Evolutionary conservation across 208 protist species (phyloP).

Genomic region (Acanthamoeba triangularis): DNA sequence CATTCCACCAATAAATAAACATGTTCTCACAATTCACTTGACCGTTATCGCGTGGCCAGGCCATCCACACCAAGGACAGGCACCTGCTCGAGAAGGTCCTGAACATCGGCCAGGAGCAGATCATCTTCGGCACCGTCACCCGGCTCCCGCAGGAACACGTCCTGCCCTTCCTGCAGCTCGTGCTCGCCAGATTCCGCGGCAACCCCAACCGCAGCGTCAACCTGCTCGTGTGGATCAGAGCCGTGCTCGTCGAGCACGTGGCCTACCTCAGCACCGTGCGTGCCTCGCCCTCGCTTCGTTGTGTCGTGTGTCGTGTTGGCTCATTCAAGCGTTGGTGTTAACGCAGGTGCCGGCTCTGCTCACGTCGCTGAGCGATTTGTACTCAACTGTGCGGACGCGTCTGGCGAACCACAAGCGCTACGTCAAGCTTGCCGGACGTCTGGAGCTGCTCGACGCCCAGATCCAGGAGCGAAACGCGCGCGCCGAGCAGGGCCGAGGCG

Average conservation of each 20-base stretch:
- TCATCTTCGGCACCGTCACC: conserved; percentile 41
- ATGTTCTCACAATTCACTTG: background rate
- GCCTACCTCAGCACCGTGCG: conserved; percentile 54
- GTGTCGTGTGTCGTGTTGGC: background rate
- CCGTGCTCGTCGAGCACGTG: conserved; percentile 44
- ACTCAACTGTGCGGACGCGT: conserved; percentile 4
- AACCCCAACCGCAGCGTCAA: conserved; percentile 50
- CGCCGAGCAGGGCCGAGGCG: too few species aligned
- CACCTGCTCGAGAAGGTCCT: conserved; percentile 34
- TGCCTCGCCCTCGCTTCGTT: background rate
- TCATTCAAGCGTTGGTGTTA: background rate
- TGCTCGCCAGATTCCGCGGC: conserved; percentile 14
- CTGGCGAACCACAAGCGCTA: conserved; percentile 47
- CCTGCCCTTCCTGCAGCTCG: conserved; percentile 15
- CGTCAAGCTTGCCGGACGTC: conserved; percentile 23
- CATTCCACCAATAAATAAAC: background rate
- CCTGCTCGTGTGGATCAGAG: conserved; percentile 41
- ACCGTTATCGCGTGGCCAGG: background rate
- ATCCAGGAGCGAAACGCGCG: conserved; percentile 46
- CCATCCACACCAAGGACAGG: conserved; percentile 63
- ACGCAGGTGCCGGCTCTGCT: background rate
- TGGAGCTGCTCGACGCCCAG: conserved; percentile 46
- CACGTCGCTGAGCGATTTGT: background rate
- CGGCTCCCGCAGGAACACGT: background rate
- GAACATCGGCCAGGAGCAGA: conserved; percentile 15